These are phyloP conservation scores for Datura wrightii DNA, from an alignment of 257 asterid genomes.

Conservation along the genomic window DNA sequence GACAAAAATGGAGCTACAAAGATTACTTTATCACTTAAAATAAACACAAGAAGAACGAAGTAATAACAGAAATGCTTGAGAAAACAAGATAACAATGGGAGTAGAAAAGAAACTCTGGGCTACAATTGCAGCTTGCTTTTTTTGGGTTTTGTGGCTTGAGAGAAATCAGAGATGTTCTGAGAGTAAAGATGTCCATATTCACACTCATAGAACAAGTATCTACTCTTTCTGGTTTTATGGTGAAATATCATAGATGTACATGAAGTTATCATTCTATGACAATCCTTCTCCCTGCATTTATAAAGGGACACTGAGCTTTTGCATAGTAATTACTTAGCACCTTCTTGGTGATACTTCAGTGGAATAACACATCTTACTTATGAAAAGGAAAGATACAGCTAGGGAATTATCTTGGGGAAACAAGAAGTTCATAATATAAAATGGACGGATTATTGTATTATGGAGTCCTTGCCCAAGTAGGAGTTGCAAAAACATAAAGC, in stretches of 20 bases:
- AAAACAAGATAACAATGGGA: conserved; percentile 12
- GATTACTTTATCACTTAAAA: neutral
- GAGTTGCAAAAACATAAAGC: neutral
- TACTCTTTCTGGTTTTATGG: neutral
- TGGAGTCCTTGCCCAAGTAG: conserved; percentile 16
- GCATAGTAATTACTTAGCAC: neutral
- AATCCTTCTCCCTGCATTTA: conserved; percentile 16
- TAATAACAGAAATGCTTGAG: neutral
- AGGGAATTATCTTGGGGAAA: neutral
- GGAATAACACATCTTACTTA: neutral
- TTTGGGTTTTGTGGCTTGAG: neutral
- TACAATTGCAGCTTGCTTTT: neutral
- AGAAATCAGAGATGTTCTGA: neutral
- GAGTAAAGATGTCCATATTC: neutral
- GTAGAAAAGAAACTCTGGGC: neutral
- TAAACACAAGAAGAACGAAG: neutral
- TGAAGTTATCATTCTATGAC: neutral
- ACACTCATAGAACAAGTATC: neutral
- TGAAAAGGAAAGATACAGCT: conserved; percentile 9
- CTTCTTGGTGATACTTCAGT: neutral
- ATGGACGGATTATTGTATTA: neutral
- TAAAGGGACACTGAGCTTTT: neutral
- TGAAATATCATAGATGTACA: neutral
- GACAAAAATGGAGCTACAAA: neutral
- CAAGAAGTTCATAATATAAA: neutral